These are phyloP conservation scores for Cavenderia fasciculata DNA, from an alignment of 78 protist genomes.

Conservation along the genomic window DNA sequence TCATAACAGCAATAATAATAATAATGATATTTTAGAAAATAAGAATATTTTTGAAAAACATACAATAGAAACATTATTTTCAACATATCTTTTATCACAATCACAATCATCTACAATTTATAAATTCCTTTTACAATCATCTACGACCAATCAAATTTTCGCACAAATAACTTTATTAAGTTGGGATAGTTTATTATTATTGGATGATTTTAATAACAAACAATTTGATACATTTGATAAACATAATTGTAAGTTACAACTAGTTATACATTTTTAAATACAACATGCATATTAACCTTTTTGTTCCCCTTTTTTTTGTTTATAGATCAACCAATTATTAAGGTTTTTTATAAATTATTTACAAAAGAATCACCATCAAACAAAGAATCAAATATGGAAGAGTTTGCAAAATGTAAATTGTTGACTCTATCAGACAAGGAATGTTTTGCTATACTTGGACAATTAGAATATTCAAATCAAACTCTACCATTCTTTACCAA, in stretches of 20 bases:
- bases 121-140: constrained; percentile 1
- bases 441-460: no score
- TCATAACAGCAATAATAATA: not conserved
- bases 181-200: constrained; percentile 50
- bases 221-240: not conserved
- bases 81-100: constrained; percentile 9
- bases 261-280: no score
- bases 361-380: no score
- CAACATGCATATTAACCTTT: no score
- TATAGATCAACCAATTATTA: no score
- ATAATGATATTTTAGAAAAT: not conserved
- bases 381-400: no score
- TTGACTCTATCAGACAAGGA: no score
- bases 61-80: constrained; percentile 32
- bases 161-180: constrained; percentile 2
- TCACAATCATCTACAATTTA: constrained; percentile 1
- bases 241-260: not conserved
- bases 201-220: not conserved
- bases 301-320: no score
- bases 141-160: not conserved
- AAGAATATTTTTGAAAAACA: constrained; percentile 11
- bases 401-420: no score
- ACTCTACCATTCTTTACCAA: no score
- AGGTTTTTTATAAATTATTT: no score
- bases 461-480: no score